A percentile compares a stretch with the other conserved stretches of the same genome.
phyloP scores from a whole-genome alignment of 352 stramenopile species.

The Globisporangium camurandrum region DNA sequence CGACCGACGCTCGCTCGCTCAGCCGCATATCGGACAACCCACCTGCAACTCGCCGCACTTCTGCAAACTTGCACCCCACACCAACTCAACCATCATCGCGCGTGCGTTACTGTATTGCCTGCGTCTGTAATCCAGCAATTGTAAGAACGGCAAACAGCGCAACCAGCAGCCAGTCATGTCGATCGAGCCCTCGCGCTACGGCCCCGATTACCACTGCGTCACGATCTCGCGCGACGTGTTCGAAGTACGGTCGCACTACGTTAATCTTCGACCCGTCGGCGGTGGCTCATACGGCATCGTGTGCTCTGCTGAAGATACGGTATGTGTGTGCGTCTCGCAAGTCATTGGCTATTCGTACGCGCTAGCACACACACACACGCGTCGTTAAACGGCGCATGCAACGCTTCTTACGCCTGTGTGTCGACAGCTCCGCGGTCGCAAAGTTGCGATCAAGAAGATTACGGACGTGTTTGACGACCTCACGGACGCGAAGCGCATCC shows the following conservation, averaged over 20 bases:
- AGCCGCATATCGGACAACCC: too few relatives aligned
- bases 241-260: constrained; percentile 76
- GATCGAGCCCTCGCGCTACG: constrained; percentile 64
- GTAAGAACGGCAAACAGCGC: too few relatives aligned
- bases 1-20: too few relatives aligned
- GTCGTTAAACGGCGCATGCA: not conserved
- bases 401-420: not conserved
- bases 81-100: too few relatives aligned
- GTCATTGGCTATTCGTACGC: not conserved
- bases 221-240: constrained; percentile 78
- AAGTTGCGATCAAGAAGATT: constrained; percentile 91
- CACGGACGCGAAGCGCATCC: constrained; percentile 89
- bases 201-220: constrained; percentile 75
- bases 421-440: constrained; percentile 62
- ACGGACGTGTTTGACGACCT: constrained; percentile 90
- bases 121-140: too few relatives aligned
- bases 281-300: constrained; percentile 91
- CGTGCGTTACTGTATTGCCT: too few relatives aligned
- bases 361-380: not conserved
- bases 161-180: constrained; percentile 24
- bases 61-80: too few relatives aligned
- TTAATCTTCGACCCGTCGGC: constrained; percentile 69
- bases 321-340: constrained; percentile 16
- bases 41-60: too few relatives aligned
- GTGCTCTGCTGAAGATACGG: constrained; percentile 87